Conservation (phyloP, 306 rosid species). For the Rosa multiflora region DNA sequence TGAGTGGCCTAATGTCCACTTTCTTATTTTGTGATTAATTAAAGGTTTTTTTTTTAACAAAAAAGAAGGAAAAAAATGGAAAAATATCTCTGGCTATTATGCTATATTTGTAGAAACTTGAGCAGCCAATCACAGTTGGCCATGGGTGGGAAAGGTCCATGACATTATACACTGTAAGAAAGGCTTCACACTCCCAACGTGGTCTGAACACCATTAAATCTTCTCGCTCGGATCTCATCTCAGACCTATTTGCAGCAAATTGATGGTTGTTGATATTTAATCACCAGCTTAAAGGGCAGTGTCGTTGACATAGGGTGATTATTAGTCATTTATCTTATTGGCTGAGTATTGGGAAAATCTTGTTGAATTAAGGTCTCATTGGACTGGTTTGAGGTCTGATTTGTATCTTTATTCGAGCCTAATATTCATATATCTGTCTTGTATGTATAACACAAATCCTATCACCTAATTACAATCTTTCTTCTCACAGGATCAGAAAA, state of each 20-base stretch:
- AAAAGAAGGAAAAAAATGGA: background rate
- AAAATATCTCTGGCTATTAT: background rate
- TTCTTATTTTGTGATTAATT: background rate
- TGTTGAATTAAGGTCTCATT: background rate
- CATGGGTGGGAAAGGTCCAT: background rate
- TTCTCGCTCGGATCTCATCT: background rate
- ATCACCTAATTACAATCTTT: background rate
- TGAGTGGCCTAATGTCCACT: background rate
- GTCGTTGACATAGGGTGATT: background rate
- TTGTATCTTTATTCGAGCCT: background rate
- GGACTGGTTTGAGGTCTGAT: background rate
- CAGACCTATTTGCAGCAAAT: background rate
- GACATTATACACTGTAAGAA: background rate
- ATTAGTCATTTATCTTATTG: background rate
- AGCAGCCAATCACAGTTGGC: background rate
- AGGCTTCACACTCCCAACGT: background rate
- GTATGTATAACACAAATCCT: background rate
- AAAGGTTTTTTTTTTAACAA: background rate
- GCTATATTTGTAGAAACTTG: background rate
- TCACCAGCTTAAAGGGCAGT: background rate
- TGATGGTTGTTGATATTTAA: background rate
- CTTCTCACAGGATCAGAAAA: background rate
- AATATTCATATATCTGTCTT: background rate
- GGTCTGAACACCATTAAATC: background rate
- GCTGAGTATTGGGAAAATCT: background rate